A percentile compares a stretch with the other conserved stretches of the same genome.
Conservation (phyloP, 1,139 yeast genomes). For the Komagataea norvegica region DNA sequence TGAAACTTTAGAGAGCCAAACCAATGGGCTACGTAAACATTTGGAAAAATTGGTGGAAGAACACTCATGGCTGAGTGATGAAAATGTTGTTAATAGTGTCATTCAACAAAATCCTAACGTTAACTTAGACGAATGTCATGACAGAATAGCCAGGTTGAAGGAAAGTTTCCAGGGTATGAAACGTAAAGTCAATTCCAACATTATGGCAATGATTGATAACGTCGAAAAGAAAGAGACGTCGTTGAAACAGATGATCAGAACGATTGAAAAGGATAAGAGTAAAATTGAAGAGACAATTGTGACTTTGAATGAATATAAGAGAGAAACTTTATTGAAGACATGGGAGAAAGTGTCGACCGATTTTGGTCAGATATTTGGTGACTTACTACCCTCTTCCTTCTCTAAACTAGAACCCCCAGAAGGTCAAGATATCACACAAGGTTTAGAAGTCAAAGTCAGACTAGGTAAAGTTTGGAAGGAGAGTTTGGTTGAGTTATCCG, state of each 20-base stretch:
- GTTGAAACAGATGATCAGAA: conserved; percentile 73
- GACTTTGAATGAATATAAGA: conserved; percentile 83
- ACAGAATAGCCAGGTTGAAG: conserved; percentile 50
- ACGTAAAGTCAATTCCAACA: conserved; percentile 80
- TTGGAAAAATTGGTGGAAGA: conserved; percentile 49
- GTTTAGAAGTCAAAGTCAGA: conserved; percentile 86
- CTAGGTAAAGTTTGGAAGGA: conserved; percentile 95
- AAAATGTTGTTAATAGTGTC: conserved; percentile 48
- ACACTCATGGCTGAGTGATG: conserved; percentile 72
- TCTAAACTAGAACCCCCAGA: conserved; percentile 86
- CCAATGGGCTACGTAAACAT: conserved; percentile 37
- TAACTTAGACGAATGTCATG: conserved; percentile 56
- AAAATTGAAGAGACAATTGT: conserved; percentile 86
- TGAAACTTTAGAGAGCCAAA: conserved; percentile 48
- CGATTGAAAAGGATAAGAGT: conserved; percentile 84
- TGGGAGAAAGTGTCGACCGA: conserved; percentile 83
- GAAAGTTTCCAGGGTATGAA: conserved; percentile 71
- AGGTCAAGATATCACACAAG: conserved; percentile 78
- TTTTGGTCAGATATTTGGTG: conserved; percentile 90
- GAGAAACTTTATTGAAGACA: conserved; percentile 76
- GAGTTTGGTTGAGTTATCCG: conserved; percentile 89
- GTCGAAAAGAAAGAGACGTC: conserved; percentile 85
- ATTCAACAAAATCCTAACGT: conserved; percentile 57
- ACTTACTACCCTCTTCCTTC: conserved; percentile 82
- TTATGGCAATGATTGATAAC: conserved; percentile 90